A percentile compares a stretch with the other conserved stretches of the same genome.
Conservation (phyloP, 768 basidiomycete species). For the Sporobolomyces roseus region DNA sequence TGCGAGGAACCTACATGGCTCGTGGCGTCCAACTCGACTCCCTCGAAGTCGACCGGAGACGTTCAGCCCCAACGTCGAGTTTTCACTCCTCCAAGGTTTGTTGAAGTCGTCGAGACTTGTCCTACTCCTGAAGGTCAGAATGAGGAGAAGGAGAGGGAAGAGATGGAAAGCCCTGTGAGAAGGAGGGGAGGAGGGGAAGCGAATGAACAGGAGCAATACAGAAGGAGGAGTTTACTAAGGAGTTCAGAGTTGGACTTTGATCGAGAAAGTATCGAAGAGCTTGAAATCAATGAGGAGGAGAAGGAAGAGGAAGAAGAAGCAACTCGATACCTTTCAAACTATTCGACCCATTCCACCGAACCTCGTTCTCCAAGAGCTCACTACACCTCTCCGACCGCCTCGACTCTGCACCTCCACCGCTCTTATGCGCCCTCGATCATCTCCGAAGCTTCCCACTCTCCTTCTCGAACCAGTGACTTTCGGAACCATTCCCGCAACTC, state of each 20-base stretch:
- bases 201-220: neutral
- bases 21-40: conserved; percentile 5
- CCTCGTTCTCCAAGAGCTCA: too few relatives aligned
- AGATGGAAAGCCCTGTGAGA: neutral
- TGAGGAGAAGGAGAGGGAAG: neutral
- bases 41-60: conserved; percentile 1
- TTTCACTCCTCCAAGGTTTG: neutral
- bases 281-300: neutral
- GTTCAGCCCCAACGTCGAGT: neutral
- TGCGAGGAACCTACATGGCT: neutral
- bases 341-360: too few relatives aligned
- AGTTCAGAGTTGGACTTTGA: neutral
- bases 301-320: too few relatives aligned
- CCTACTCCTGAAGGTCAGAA: conserved; percentile 8
- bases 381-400: neutral
- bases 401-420: neutral
- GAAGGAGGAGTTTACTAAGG: neutral
- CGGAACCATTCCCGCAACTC: neutral
- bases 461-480: neutral
- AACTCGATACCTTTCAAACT: too few relatives aligned
- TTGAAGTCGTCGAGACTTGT: conserved; percentile 12
- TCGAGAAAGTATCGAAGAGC: too few relatives aligned
- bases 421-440: neutral
- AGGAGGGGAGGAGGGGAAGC: neutral
- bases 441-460: neutral